Evolutionary conservation across 345 rosid genomes (phyloP).

Genomic region (Brassica incana): DNA sequence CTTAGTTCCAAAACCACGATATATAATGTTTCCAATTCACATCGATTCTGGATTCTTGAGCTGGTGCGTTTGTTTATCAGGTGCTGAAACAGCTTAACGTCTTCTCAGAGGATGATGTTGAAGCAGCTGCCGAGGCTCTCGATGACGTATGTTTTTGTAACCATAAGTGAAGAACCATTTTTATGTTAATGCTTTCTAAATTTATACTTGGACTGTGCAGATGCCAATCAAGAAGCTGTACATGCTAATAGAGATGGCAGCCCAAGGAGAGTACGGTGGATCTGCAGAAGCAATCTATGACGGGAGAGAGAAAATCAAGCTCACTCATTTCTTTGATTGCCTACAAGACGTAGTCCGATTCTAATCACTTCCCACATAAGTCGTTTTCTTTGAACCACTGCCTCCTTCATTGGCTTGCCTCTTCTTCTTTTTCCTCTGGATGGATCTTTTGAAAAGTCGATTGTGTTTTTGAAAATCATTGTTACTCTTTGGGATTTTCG

Average conservation of each 20-base stretch:
- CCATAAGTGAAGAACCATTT: neutral
- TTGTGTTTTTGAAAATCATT: neutral
- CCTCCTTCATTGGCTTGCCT: neutral
- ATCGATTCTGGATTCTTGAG: neutral
- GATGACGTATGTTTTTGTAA: conserved; percentile 62
- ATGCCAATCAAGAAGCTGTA: conserved; percentile 81
- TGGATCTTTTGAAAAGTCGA: neutral
- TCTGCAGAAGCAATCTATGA: conserved; percentile 71
- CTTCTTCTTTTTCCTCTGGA: neutral
- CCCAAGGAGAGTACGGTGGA: conserved; percentile 83
- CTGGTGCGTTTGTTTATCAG: conserved; percentile 31
- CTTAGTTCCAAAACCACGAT: neutral
- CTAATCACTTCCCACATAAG: conserved; percentile 25
- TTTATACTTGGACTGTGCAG: neutral
- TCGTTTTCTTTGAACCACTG: neutral
- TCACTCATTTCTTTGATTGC: conserved; percentile 74
- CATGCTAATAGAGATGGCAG: conserved; percentile 94
- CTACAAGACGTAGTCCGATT: conserved; percentile 70
- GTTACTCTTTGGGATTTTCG: neutral
- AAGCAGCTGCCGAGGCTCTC: conserved; percentile 76
- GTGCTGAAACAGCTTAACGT: conserved; percentile 74
- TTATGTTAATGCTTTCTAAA: neutral
- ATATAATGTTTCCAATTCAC: too few relatives aligned
- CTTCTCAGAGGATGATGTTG: conserved; percentile 66
- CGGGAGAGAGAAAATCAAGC: conserved; percentile 69